Base-by-base conservation (phyloP, 2,329 filamentous ascomycete genomes). In the Nannizzia gypsea region DNA sequence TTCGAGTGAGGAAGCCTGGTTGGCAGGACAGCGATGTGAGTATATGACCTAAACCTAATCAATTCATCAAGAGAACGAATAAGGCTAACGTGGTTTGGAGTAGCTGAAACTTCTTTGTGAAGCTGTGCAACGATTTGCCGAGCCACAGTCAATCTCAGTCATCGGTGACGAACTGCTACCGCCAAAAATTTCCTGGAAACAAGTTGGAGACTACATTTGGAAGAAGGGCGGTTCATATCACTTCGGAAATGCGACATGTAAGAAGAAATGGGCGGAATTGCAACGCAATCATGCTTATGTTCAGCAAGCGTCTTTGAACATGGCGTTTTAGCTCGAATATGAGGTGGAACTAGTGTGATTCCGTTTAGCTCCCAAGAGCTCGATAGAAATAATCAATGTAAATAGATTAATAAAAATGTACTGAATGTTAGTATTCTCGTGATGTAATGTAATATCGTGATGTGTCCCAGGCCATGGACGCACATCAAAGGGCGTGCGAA, bases 241-340 rank as follows among this genome's bases (percentile, higher is more conserved):
- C 36, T 85, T 84, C 66, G 82, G 81, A 2, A 80, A 82, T 64
- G 77, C 81, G 1, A 84, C 83, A 0, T 83, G 81, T 66, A 83
- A 83, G 69, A 83, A 81, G 71, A 84, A 83, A 71, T 85, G 81
- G 78, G 69, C 74, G 15, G 78, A 83, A 67, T 65, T 80, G 17
- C 65, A 73, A 56, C 62, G 63, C 15, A 62, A 68, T 17, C 38
- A 42, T 6, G 20, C 56, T 17, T 66, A 60, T 3, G 38, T 62
- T 9, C 67, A 62, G 9, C 64, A 59, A 24, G 22, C 11, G 22
- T 26, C n/a, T 6, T 17, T 28, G 15, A 38, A 24, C 17, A 52
- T 13, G 38, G 36, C 22, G 40, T 13, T 36, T 34, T 55, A 59
- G 38, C 3, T 50, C 24, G 44, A 34, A 17, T 22, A 38, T 8